phyloP scores from a whole-genome alignment of 23 red algal genomes.

The Pyropia haitanensis region DNA sequence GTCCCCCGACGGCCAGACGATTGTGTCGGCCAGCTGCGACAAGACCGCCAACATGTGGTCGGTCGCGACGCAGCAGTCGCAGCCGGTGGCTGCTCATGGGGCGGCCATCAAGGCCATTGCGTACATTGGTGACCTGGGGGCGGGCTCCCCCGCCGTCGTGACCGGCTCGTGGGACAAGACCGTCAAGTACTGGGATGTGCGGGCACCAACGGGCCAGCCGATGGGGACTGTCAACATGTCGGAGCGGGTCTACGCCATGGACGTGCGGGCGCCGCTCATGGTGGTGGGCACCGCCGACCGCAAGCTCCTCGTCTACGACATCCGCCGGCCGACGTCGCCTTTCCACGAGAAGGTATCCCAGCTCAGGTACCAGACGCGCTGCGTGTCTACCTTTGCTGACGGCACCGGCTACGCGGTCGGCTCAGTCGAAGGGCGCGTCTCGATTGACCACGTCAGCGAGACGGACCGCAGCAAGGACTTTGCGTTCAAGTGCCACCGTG shows the following conservation, averaged over 20 bases:
- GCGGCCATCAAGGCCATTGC: constrained; percentile 68
- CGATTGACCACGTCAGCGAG: constrained; percentile 87
- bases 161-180: constrained; percentile 94
- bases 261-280: constrained; percentile 52
- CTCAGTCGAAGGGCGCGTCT: constrained; percentile 83
- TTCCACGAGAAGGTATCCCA: constrained; percentile 71
- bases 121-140: constrained; percentile 70
- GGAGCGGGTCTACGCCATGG: constrained; percentile 84
- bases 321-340: constrained; percentile 67
- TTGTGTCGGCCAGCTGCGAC: constrained; percentile 83
- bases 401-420: constrained; percentile 75
- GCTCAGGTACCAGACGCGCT: constrained; percentile 86
- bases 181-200: constrained; percentile 92
- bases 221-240: constrained; percentile 59
- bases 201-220: constrained; percentile 61
- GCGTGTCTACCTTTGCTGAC: constrained; percentile 88
- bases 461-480: constrained; percentile 67
- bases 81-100: constrained; percentile 77
- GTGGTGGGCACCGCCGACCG: constrained; percentile 93
- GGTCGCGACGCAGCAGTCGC: constrained; percentile 31
- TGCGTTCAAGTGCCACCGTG: constrained; percentile 97
- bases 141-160: constrained; percentile 66
- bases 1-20: constrained; percentile 60
- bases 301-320: constrained; percentile 78
- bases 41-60: constrained; percentile 83